Evolutionary conservation across 495 filamentous ascomycete genomes (phyloP).

Genomic region (Neurospora sp.): DNA sequence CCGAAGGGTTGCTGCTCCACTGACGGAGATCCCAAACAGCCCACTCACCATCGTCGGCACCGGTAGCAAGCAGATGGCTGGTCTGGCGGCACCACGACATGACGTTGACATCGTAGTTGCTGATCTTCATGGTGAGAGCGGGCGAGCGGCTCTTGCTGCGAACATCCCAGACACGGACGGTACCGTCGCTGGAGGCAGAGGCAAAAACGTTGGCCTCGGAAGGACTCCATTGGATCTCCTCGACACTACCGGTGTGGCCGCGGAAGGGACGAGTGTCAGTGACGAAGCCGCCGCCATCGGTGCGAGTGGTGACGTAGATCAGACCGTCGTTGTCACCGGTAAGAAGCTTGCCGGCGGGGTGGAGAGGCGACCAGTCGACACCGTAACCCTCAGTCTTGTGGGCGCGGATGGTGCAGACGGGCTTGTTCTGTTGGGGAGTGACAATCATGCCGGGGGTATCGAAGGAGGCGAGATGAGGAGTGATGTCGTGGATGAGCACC

Average conservation of each 20-base stretch:
- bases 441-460: constrained; percentile 76
- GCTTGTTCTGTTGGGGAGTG: constrained; percentile 72
- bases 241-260: constrained; percentile 75
- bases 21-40: constrained; percentile 92
- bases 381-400: constrained; percentile 93
- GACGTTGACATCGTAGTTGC: constrained; percentile 83
- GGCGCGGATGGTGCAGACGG: constrained; percentile 73
- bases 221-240: constrained; percentile 95
- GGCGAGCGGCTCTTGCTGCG: constrained; percentile 78
- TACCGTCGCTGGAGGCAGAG: constrained; percentile 85
- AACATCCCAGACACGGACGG: constrained; percentile 90
- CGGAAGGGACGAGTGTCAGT: constrained; percentile 71
- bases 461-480: constrained; percentile 75
- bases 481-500: constrained; percentile 88
- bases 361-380: constrained; percentile 80
- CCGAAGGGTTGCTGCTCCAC: constrained; percentile 59
- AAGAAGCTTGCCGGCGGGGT: constrained; percentile 65
- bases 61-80: constrained; percentile 79
- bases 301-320: constrained; percentile 79
- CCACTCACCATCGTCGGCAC: constrained; percentile 90
- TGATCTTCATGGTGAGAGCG: constrained; percentile 76
- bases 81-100: constrained; percentile 87
- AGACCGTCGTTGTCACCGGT: constrained; percentile 85
- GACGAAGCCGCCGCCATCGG: constrained; percentile 77
- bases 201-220: constrained; percentile 86